phyloP scores from a whole-genome alignment of 306 rosid genomes.

The Hippophae tibetana region DNA sequence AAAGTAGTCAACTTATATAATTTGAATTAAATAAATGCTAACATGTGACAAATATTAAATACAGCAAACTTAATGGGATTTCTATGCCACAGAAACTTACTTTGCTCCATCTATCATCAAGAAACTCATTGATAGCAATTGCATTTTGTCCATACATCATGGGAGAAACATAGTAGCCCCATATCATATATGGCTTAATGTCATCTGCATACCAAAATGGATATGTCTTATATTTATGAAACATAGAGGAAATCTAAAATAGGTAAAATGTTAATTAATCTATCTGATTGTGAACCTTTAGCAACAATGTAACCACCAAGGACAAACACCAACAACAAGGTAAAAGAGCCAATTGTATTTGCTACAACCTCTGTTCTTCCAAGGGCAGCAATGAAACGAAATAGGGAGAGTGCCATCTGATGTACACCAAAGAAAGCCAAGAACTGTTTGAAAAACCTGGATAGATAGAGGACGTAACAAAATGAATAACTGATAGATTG shows the following conservation, averaged over 20 bases:
- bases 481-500: background rate
- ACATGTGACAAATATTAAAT: background rate
- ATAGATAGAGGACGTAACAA: background rate
- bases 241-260: background rate
- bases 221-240: background rate
- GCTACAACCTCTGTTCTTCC: conserved; percentile 54
- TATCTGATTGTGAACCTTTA: conserved; percentile 30
- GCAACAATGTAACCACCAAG: conserved; percentile 60
- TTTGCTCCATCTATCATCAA: conserved; percentile 53
- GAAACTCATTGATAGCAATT: conserved; percentile 52
- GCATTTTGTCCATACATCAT: conserved; percentile 68
- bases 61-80: background rate
- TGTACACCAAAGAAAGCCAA: conserved; percentile 35
- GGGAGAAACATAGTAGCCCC: conserved; percentile 74
- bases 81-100: conserved; percentile 26
- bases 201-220: conserved; percentile 27
- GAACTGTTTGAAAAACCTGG: conserved; percentile 49
- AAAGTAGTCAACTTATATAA: background rate
- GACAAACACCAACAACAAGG: conserved; percentile 33
- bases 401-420: conserved; percentile 60
- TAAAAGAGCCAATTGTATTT: conserved; percentile 54
- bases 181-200: conserved; percentile 50
- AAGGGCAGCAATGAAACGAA: conserved; percentile 40
- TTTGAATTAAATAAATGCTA: background rate
- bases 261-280: background rate